Evolutionary conservation across 192 early-diverging fungal genomes (phyloP), one percentile per base, ranked within the genome.

Genomic region (Neocallimastix lanati): DNA sequence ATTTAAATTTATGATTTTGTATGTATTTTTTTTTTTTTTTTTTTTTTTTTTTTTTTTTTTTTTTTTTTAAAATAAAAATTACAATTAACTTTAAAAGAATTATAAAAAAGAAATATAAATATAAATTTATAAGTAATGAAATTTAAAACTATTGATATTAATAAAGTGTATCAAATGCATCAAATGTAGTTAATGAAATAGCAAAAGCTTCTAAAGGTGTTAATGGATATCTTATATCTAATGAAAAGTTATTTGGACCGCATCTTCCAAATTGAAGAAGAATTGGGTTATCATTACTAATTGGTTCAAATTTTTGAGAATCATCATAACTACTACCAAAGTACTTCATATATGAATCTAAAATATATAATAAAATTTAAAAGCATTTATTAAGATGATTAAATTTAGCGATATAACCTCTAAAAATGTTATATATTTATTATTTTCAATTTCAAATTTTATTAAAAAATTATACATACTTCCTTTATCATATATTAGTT

Each of bases 131-230:
- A 33, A 33, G 3, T 33, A 33, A 33, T 33, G 11, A n/a, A n/a
- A 67, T 7, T 9, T 0, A 21, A n/a, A n/a, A n/a, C 0, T 11
- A n/a, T 0, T n/a, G 5, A n/a, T n/a, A 67, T 67, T 67, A 67
- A 67, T 67, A 67, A 11, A 67, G 25, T 67, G 50, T 86, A 78
- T 91, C 90, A 78, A 88, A 89, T 13, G 90, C 90, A 82, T 90
- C 89, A 83, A 91, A 91, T 30, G 90, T 89, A 2, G 88, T 86
- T 33, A 91, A 67, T 2, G 90, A 88, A 35, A 91, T 84, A 11
- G 84, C 83, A 80, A 91, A 91, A 14, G 90, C 90, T 79, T 91
- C 90, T 5, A 90, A 76, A 14, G 86, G 86, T 12, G 89, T 87
- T 83, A 91, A 82, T 28, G 90, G 90, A 76, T 81, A 88, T 30